Conservation (phyloP, 257 asterid species). For the Rauvolfia tetraphylla region DNA sequence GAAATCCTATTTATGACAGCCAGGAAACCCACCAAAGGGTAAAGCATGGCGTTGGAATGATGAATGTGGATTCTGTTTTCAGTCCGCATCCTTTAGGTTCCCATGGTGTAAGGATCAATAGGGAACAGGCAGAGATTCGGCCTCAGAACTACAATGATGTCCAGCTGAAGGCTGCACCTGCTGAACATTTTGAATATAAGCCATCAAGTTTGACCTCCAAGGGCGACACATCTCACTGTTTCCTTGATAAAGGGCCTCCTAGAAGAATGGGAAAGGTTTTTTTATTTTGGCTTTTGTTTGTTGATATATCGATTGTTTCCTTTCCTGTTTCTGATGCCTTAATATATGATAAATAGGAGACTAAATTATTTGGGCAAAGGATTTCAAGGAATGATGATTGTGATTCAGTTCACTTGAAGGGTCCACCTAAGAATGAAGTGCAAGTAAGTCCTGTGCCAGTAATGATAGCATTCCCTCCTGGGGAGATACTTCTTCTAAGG, state of each 20-base stretch:
- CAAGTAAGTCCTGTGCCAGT: slow-evolving; percentile 26
- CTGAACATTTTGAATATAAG: slow-evolving; percentile 35
- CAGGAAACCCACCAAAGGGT: slow-evolving; percentile 37
- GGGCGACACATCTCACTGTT: slow-evolving; percentile 26
- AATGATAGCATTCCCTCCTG: neutral
- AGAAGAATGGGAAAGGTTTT: slow-evolving; percentile 38
- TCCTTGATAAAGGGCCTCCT: slow-evolving; percentile 29
- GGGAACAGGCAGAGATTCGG: slow-evolving; percentile 25
- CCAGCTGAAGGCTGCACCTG: slow-evolving; percentile 27
- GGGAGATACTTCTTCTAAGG: neutral
- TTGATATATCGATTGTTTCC: slow-evolving; percentile 13
- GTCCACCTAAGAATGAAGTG: slow-evolving; percentile 28
- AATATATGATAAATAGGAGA: slow-evolving; percentile 34
- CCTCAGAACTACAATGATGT: slow-evolving; percentile 25
- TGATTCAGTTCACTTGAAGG: slow-evolving; percentile 24
- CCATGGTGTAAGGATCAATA: slow-evolving; percentile 25
- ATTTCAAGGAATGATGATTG: slow-evolving; percentile 34
- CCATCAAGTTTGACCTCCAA: slow-evolving; percentile 28
- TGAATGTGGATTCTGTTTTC: slow-evolving; percentile 30
- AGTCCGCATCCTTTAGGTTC: slow-evolving; percentile 29
- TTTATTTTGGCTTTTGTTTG: neutral
- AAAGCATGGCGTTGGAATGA: slow-evolving; percentile 31
- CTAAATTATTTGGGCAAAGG: slow-evolving; percentile 28
- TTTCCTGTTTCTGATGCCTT: slow-evolving; percentile 25
- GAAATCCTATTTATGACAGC: slow-evolving; percentile 32